A percentile compares a stretch with the other conserved stretches of the same genome.
Conservation (phyloP, 2,329 filamentous ascomycete species). For the Ophiobolus disseminans region DNA sequence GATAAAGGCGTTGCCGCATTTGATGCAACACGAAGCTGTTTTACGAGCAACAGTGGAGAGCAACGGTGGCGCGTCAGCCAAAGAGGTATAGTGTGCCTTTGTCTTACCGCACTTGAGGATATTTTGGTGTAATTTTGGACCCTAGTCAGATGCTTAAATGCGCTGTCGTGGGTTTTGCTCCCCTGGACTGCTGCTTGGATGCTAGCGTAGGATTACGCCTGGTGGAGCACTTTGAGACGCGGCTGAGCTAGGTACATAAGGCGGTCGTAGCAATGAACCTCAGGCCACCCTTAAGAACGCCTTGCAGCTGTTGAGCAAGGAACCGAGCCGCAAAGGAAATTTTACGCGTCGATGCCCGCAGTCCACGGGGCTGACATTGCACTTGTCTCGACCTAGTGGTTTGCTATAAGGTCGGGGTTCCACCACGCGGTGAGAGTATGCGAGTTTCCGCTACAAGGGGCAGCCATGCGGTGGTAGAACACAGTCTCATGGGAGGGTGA, state of each 20-base stretch:
- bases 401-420: too few relatives aligned
- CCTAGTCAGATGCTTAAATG: slow-evolving; percentile 26
- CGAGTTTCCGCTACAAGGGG: too few relatives aligned
- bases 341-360: background rate
- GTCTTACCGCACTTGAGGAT: slow-evolving; percentile 16
- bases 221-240: slow-evolving; percentile 4
- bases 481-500: too few relatives aligned
- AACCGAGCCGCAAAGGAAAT: background rate
- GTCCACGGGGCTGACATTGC: too few relatives aligned
- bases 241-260: slow-evolving; percentile 11
- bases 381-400: too few relatives aligned
- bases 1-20: slow-evolving; percentile 13
- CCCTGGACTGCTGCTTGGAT: slow-evolving; percentile 13
- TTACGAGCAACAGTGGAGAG: slow-evolving; percentile 3
- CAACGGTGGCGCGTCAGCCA: slow-evolving; percentile 4
- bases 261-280: slow-evolving; percentile 18
- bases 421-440: too few relatives aligned
- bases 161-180: slow-evolving; percentile 13
- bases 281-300: slow-evolving; percentile 13
- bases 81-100: slow-evolving; percentile 11
- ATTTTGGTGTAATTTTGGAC: slow-evolving; percentile 20
- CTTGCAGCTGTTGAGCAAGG: background rate
- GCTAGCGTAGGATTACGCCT: slow-evolving; percentile 24
- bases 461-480: too few relatives aligned
- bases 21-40: slow-evolving; percentile 4